Base-by-base conservation (phyloP, 345 rosid genomes). In the Dipteronia sinensis region DNA sequence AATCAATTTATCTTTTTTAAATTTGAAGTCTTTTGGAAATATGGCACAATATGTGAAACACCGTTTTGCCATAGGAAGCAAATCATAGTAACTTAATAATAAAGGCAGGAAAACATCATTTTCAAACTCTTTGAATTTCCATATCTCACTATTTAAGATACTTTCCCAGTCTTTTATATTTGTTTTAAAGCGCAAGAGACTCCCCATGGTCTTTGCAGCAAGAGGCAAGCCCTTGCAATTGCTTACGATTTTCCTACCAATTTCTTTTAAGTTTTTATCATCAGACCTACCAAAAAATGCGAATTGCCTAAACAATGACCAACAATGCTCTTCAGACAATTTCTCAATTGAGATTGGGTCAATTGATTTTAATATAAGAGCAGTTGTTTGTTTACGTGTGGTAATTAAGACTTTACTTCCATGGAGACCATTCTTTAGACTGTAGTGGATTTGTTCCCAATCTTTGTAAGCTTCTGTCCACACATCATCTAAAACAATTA, bases 21-120 rank as follows among this genome's bases (percentile, higher is more conserved):
- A 34, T 0, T 11, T 5, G 7, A 67, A 74, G 13, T 69, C 72
- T 34, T 78, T 78, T 1, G 84, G 81, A 31, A 81, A 55, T 4
- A 82, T 27, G 1, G 69, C 76, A 74, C 81, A 70, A 19, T 74
- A 82, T 25, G n/a, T 10, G 29, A 58, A 59, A 22, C 66, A 72
- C 6, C 1, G 15, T 42, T 15, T 58, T 2, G 58, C 23, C 17
- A 1, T 8, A 1, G 62, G 16, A 4, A 44, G 44, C 13, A 72
- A 59, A 22, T 72, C 31, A 3, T 59, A 4, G 0, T 72, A 72
- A 15, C 34, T 58, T 29, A 58, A 20, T 4, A 53, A 71, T 2
- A 81, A 6, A 61, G 65, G 40, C 0, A 69, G 5, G 22, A 72
- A 67, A 42, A 58, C 23, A 17, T 8, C 23, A 0, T 58, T 7